Conservation (phyloP, 495 filamentous ascomycete genomes). For the Parachaetomium inaequale region DNA sequence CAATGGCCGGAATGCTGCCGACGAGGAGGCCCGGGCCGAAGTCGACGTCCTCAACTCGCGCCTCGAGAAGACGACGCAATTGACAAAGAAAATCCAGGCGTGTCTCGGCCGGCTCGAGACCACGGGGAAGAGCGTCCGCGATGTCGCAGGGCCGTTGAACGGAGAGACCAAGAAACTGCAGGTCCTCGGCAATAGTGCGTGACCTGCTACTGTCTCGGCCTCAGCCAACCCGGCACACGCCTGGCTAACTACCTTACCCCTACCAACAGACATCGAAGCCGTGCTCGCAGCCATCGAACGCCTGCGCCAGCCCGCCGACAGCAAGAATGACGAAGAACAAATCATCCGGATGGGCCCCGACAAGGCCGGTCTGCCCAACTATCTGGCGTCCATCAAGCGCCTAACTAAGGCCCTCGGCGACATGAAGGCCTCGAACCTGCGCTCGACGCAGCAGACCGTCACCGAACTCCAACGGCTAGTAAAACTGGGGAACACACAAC, state of each 20-base stretch:
- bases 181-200: conserved; percentile 68
- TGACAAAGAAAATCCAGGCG: conserved; percentile 91
- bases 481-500: conserved; percentile 68
- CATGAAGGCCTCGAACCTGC: conserved; percentile 80
- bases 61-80: conserved; percentile 59
- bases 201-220: conserved; percentile 1
- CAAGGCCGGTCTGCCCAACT: conserved; percentile 75
- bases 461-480: conserved; percentile 72
- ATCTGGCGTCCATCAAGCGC: conserved; percentile 83
- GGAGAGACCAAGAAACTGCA: conserved; percentile 89
- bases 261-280: conserved; percentile 67
- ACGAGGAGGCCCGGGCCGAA: conserved; percentile 62
- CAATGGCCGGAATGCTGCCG: conserved; percentile 48
- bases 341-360: conserved; percentile 84
- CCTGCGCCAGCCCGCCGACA: conserved; percentile 81
- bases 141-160: conserved; percentile 88
- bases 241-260: conserved; percentile 19
- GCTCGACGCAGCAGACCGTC: conserved; percentile 86
- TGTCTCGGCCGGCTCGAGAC: conserved; percentile 80
- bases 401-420: conserved; percentile 75
- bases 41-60: conserved; percentile 64
- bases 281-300: conserved; percentile 82
- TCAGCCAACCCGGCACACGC: neutral
- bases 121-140: conserved; percentile 82
- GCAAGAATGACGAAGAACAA: conserved; percentile 81